Base-by-base conservation (phyloP, 768 basidiomycete genomes). In the Tulasnella sp. region DNA sequence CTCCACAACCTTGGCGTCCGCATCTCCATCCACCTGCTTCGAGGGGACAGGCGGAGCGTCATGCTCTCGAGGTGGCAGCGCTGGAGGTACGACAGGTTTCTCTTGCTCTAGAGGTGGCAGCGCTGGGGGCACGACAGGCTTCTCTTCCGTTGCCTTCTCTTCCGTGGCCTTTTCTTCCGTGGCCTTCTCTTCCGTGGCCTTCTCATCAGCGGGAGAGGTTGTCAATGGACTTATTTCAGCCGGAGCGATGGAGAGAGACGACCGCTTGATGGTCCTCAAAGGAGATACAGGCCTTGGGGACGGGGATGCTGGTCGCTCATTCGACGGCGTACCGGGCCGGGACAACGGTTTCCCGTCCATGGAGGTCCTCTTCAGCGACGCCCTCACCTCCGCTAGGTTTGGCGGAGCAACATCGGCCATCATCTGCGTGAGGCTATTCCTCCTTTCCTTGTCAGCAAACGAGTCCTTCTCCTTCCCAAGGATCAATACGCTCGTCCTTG, bases 401-500 rank as follows among this genome's bases (percentile, higher is more conserved):
- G n/a, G n/a, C n/a, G 40, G 38, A 9, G 25, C 6, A 40, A 8
- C 71, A n/a, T 72, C 58, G 22, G 31, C 40, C 19, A 72, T 54
- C n/a, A 73, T n/a, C 31, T 58, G 42, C 3, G n/a, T 17, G 8
- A 73, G 25, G 40, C 40, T 45, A 31, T 58, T 72, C 76, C 45
- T 58, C 76, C 31, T 71, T 73, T 25, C 74, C 31, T 64, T 64
- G 2, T 36, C 36, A 34, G 34, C 38, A n/a, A 37, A 12, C 39
- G 58, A 58, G 17, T 38, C 58, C 37, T 67, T 73, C 25, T 76
- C 39, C 49, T 54, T 31, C n/a, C 38, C 72, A 6, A 58, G 42
- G 25, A 77, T 68, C 9, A 69, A 29, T 67, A 54, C 54, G 64
- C 68, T 37, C 40, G 77, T 45, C 36, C 64, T 37, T 70, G 71